These are phyloP conservation scores for Lathyrus aphaca DNA, from an alignment of 306 rosid genomes.

Conservation along the genomic window DNA sequence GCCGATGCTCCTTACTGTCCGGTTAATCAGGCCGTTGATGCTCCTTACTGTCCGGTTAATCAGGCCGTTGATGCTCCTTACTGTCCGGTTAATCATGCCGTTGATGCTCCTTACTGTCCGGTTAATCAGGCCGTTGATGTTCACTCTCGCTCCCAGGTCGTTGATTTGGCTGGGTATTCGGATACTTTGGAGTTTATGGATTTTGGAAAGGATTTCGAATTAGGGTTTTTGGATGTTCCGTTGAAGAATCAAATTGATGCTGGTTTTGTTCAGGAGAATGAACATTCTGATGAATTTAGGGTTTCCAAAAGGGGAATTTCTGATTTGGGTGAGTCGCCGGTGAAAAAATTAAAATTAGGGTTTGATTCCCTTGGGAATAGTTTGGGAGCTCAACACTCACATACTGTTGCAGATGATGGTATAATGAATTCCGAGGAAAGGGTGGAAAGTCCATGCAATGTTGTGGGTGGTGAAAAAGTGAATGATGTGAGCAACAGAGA, in stretches of 20 bases:
- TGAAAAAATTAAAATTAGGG: constrained; percentile 41
- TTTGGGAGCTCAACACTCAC: too few relatives aligned
- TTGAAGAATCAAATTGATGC: not conserved
- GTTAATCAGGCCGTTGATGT: not conserved
- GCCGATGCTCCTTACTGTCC: too few relatives aligned
- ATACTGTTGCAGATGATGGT: not conserved
- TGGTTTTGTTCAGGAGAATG: not conserved
- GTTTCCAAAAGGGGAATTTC: constrained; percentile 34
- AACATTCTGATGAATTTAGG: not conserved
- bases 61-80: too few relatives aligned
- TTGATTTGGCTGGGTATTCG: not conserved
- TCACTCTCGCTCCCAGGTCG: not conserved
- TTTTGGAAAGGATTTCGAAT: constrained; percentile 42
- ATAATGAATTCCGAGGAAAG: not conserved
- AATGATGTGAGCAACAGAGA: not conserved
- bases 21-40: too few relatives aligned
- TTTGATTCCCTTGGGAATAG: not conserved
- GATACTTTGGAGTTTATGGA: constrained; percentile 31
- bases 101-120: not conserved
- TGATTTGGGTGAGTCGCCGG: constrained; percentile 21
- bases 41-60: too few relatives aligned
- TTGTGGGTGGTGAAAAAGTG: constrained; percentile 5
- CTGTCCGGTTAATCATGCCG: too few relatives aligned
- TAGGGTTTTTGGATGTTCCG: constrained; percentile 42
- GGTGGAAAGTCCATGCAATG: not conserved